These are phyloP conservation scores for Telopea speciosissima DNA, from an alignment of 177 flowering plant species.

Conservation along the genomic window DNA sequence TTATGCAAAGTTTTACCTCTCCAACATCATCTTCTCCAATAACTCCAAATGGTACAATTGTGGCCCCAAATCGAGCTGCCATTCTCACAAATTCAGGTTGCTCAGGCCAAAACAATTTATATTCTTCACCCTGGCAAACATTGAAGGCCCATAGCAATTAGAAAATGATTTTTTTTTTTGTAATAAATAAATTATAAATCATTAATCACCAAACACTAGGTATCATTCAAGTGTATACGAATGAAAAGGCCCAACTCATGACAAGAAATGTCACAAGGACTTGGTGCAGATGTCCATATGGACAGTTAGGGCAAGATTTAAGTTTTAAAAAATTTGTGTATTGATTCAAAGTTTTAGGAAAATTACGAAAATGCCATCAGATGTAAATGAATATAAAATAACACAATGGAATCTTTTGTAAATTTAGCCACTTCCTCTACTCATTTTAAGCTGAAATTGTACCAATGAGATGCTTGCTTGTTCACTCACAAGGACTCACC, in stretches of 20 bases:
- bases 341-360: no score
- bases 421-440: no score
- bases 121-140: constrained; percentile 66
- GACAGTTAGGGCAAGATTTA: no score
- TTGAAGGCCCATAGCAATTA: neutral
- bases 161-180: neutral
- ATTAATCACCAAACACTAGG: neutral
- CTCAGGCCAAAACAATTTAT: constrained; percentile 76
- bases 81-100: constrained; percentile 89
- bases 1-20: constrained; percentile 38
- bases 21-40: constrained; percentile 82
- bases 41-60: constrained; percentile 83
- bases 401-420: no score
- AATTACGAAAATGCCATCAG: no score
- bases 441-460: no score
- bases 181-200: no score
- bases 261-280: neutral
- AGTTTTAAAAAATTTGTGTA: no score
- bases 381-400: no score
- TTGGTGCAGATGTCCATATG: no score
- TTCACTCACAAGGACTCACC: no score
- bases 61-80: constrained; percentile 85
- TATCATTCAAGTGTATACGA: neutral
- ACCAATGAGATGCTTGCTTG: no score
- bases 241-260: neutral